Evolutionary conservation across 2,329 filamentous ascomycete genomes (phyloP).

Genomic region (Scedosporium minutisporum): DNA sequence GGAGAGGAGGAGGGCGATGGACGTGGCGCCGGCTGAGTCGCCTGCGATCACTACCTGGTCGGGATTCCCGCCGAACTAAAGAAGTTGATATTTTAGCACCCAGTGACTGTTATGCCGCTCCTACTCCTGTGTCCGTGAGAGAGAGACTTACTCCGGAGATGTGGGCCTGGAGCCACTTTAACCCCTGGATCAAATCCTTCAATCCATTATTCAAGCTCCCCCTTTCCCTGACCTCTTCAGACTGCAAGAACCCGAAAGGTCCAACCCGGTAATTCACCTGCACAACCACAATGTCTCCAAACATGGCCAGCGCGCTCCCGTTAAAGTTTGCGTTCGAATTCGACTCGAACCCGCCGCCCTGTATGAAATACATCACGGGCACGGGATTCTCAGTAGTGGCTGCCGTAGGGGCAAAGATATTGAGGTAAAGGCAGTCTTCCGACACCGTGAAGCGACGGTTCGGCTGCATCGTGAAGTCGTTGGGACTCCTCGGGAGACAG

Average conservation of each 20-base stretch:
- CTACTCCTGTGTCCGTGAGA: too few species aligned
- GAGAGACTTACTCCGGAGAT: slow-evolving; percentile 30
- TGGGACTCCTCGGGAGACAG: slow-evolving; percentile 21
- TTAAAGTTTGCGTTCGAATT: slow-evolving; percentile 44
- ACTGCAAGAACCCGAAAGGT: slow-evolving; percentile 60
- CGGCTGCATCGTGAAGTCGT: slow-evolving; percentile 9
- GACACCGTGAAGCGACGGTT: slow-evolving; percentile 19
- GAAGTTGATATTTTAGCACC: background rate
- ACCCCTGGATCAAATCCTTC: slow-evolving; percentile 57
- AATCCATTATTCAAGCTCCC: slow-evolving; percentile 59
- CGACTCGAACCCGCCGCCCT: slow-evolving; percentile 52
- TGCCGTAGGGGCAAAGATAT: slow-evolving; percentile 50
- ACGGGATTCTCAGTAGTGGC: slow-evolving; percentile 39
- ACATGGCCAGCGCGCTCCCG: slow-evolving; percentile 49
- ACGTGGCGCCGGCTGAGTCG: slow-evolving; percentile 57
- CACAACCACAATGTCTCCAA: slow-evolving; percentile 56
- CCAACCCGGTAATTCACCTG: slow-evolving; percentile 71
- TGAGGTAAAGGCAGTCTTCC: slow-evolving; percentile 63
- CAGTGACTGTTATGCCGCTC: background rate
- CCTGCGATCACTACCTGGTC: slow-evolving; percentile 59
- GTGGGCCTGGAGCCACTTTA: slow-evolving; percentile 61
- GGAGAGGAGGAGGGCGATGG: slow-evolving; percentile 54
- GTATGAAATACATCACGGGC: slow-evolving; percentile 52
- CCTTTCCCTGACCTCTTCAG: slow-evolving; percentile 30
- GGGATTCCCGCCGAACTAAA: slow-evolving; percentile 59